Conservation (phyloP, 2,329 filamentous ascomycete genomes). For the Ophioceras dolichostomum region DNA sequence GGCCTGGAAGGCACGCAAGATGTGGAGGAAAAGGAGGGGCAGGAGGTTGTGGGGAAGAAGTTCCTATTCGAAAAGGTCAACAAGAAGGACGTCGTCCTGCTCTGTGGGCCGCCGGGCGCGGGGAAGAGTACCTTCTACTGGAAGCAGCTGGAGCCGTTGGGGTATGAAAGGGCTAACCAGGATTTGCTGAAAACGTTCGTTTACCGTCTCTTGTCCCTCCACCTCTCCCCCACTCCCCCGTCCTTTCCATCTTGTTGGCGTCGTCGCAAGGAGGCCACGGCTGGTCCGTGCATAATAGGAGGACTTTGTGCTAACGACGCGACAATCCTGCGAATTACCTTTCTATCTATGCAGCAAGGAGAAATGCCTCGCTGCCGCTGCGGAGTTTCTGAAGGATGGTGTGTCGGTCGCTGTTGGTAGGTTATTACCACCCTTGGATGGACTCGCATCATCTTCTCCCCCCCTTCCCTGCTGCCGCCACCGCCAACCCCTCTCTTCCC, state of each 20-base stretch:
- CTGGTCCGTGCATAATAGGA: no score
- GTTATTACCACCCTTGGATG: no score
- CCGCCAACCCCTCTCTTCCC: no score
- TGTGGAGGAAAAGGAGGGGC: conserved; percentile 2
- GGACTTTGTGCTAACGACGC: conserved; percentile 4
- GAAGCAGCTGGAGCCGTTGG: conserved; percentile 62
- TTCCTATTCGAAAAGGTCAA: conserved; percentile 48
- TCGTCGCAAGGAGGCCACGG: conserved; percentile 4
- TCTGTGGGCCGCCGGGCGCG: conserved; percentile 78
- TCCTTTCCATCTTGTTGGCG: not conserved
- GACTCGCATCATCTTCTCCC: conserved; percentile 5
- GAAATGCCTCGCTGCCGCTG: conserved; percentile 62
- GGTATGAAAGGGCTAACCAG: conserved; percentile 81
- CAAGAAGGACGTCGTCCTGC: conserved; percentile 63
- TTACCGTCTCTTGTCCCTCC: conserved; percentile 26
- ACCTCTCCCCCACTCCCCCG: no score
- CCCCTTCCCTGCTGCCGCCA: not conserved
- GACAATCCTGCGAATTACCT: no score
- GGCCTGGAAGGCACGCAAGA: conserved; percentile 8
- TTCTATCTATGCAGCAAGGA: conserved; percentile 29
- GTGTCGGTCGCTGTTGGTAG: conserved; percentile 67
- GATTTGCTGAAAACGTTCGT: conserved; percentile 62
- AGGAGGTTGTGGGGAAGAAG: no score
- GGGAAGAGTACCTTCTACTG: conserved; percentile 91
- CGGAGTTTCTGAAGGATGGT: conserved; percentile 49